Percentiles rank a stretch among this genome's conserved stretches.
phyloP scores from a whole-genome alignment of 78 protist species.

The Tieghemostelium lacteum region DNA sequence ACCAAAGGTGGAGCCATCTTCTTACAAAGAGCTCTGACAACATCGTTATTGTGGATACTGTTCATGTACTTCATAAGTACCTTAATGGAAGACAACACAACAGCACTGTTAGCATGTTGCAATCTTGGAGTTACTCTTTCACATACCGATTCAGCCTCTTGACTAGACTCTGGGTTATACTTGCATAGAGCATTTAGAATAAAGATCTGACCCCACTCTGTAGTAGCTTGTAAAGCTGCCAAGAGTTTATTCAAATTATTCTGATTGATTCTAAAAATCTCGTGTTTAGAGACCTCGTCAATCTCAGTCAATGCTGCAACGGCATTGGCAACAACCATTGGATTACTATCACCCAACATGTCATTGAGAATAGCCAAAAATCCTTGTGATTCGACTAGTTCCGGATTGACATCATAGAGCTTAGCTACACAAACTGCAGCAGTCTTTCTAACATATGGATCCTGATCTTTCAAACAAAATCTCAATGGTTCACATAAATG shows the following conservation, averaged over 20 bases:
- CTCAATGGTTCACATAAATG: conserved; percentile 96
- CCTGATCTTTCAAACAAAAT: conserved; percentile 91
- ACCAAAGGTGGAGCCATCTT: conserved; percentile 96
- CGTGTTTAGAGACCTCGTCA: conserved; percentile 73
- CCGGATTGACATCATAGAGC: conserved; percentile 95
- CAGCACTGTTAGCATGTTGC: conserved; percentile 98
- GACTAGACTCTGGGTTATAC: conserved; percentile 79
- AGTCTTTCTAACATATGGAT: conserved; percentile 99
- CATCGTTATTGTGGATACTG: conserved; percentile 34
- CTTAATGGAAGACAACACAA: conserved; percentile 96
- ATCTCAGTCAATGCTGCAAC: conserved; percentile 97
- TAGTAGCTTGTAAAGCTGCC: conserved; percentile 96
- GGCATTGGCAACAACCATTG: conserved; percentile 99
- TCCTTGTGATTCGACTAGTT: conserved; percentile 94
- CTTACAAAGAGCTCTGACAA: conserved; percentile 18
- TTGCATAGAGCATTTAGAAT: conserved; percentile 96
- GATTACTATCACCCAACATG: conserved; percentile 96
- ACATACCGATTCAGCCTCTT: conserved; percentile 94
- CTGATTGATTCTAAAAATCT: conserved; percentile 72
- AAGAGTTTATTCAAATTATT: conserved; percentile 90
- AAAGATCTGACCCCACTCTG: conserved; percentile 99
- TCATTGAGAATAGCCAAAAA: conserved; percentile 92
- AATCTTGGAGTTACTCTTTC: conserved; percentile 98
- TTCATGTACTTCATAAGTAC: conserved; percentile 88
- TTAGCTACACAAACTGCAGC: conserved; percentile 99